Percentiles rank a stretch among this genome's conserved stretches.
phyloP scores from a whole-genome alignment of 768 basidiomycete species.

The Antrodiella citrinella region DNA sequence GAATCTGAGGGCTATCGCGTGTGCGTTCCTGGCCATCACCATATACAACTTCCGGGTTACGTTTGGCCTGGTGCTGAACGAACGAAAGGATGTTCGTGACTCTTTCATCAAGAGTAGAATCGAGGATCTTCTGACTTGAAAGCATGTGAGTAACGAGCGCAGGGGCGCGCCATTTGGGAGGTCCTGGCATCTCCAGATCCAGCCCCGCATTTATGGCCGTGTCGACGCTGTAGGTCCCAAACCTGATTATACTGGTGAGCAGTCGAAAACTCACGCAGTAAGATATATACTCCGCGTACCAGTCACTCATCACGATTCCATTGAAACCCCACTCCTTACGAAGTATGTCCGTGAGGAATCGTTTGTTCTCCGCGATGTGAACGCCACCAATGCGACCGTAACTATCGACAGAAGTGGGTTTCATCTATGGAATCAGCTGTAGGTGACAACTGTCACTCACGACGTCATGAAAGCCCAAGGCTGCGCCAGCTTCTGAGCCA shows the following conservation, averaged over 20 bases:
- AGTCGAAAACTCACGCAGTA: not conserved
- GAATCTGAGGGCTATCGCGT: conserved; percentile 42
- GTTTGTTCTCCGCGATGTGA: conserved; percentile 36
- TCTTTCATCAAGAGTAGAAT: conserved; percentile 39
- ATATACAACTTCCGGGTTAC: conserved; percentile 52
- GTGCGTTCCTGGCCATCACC: conserved; percentile 54
- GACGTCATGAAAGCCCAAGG: conserved; percentile 66
- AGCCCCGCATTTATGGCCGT: conserved; percentile 38
- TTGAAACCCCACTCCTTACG: conserved; percentile 42
- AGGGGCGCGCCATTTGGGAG: conserved; percentile 31
- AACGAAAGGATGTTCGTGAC: conserved; percentile 43
- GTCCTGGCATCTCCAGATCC: conserved; percentile 41
- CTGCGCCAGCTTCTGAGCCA: conserved; percentile 53
- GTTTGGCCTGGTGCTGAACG: conserved; percentile 47
- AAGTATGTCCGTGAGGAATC: conserved; percentile 34
- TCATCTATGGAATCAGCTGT: conserved; percentile 6
- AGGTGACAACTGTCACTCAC: conserved; percentile 21
- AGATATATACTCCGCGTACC: conserved; percentile 22
- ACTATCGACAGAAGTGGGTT: conserved; percentile 14
- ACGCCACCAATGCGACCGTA: conserved; percentile 37
- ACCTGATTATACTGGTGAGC: conserved; percentile 18
- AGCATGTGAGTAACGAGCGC: conserved; percentile 32
- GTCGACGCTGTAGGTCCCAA: conserved; percentile 35
- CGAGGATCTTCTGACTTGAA: conserved; percentile 42
- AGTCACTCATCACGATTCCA: conserved; percentile 41